Conservation (phyloP, 2,329 filamentous ascomycete genomes). For the Colletotrichum truncatum region DNA sequence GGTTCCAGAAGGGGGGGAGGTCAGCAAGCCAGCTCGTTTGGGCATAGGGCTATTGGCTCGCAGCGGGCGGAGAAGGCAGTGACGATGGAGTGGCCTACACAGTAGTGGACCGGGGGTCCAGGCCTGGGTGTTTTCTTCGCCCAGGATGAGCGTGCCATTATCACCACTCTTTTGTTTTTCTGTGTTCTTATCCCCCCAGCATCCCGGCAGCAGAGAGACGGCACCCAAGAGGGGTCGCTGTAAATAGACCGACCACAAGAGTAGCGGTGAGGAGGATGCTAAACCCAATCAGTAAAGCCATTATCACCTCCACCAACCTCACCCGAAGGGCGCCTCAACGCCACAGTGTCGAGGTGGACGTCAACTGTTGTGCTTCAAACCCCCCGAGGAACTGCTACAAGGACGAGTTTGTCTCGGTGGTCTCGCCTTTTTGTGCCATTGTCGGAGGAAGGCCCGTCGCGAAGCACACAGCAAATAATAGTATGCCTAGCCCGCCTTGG, state of each 20-base stretch:
- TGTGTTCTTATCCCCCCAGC: not conserved
- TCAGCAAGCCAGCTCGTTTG: slow-evolving; percentile 28
- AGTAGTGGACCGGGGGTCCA: slow-evolving; percentile 16
- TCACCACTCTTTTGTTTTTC: not conserved
- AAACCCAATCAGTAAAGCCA: slow-evolving; percentile 31
- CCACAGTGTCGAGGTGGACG: slow-evolving; percentile 20
- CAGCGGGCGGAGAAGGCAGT: slow-evolving; percentile 20
- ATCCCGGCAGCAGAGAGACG: slow-evolving; percentile 1
- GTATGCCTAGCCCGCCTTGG: not conserved
- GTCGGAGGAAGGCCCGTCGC: not conserved
- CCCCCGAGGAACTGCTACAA: not conserved
- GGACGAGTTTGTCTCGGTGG: slow-evolving; percentile 10
- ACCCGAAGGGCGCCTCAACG: slow-evolving; percentile 25
- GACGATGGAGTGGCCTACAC: slow-evolving; percentile 20
- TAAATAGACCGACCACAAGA: slow-evolving; percentile 32
- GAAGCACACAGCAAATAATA: not conserved
- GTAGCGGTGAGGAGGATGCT: slow-evolving; percentile 34
- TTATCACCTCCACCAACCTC: slow-evolving; percentile 25
- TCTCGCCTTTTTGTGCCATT: not conserved
- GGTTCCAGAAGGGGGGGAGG: slow-evolving; percentile 18
- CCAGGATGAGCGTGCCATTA: slow-evolving; percentile 4
- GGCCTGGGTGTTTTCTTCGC: slow-evolving; percentile 3
- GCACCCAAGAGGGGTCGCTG: slow-evolving; percentile 29
- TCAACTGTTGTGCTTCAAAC: not conserved
- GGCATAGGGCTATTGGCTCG: slow-evolving; percentile 26